A percentile compares a stretch with the other conserved stretches of the same genome.
Evolutionary conservation across 192 early-diverging fungal species (phyloP).

Genomic region (Rhizophagus sp.): DNA sequence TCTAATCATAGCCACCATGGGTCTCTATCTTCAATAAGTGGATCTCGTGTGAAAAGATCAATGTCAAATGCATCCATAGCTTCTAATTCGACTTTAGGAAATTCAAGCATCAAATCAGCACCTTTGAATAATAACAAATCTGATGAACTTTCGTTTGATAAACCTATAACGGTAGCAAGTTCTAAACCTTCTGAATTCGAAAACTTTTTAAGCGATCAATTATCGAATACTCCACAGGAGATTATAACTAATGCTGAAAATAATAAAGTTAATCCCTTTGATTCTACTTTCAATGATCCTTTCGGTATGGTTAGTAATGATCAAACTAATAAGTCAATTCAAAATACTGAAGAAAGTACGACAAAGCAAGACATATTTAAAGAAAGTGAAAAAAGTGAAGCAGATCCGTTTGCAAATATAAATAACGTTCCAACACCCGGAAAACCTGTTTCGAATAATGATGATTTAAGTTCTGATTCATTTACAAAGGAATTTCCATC

Average conservation of each 20-base stretch:
- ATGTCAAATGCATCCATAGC: constrained; percentile 18
- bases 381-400: background rate
- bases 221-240: background rate
- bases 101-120: constrained; percentile 11
- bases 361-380: background rate
- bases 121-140: background rate
- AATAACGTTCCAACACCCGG: background rate
- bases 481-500: constrained; percentile 23
- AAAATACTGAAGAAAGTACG: background rate
- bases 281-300: background rate
- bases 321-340: background rate
- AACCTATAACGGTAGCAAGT: constrained; percentile 13
- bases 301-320: background rate
- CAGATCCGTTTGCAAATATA: constrained; percentile 26
- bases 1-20: constrained; percentile 8
- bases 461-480: constrained; percentile 17
- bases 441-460: background rate
- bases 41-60: constrained; percentile 7
- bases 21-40: constrained; percentile 20
- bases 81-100: constrained; percentile 20
- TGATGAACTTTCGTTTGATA: background rate
- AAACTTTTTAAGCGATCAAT: background rate
- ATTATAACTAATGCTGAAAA: background rate
- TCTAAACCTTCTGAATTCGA: constrained; percentile 17
- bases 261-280: background rate